These are phyloP conservation scores for Lachnum nothofagi DNA, from an alignment of 2,329 filamentous ascomycete genomes.

Conservation along the genomic window DNA sequence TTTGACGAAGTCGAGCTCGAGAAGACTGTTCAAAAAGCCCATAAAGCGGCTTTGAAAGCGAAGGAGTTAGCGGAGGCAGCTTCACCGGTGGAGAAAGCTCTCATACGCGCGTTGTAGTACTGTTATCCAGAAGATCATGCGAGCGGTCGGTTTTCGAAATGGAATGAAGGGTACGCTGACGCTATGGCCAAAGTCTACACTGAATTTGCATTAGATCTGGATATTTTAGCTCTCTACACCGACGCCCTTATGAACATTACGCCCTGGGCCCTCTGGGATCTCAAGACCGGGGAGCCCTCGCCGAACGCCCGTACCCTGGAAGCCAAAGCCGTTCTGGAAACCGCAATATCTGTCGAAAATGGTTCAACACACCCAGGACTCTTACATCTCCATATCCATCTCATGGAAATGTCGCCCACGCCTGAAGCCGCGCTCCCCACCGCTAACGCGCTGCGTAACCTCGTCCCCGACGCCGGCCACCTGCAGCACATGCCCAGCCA, in stretches of 20 bases:
- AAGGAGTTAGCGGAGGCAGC: slow-evolving; percentile 34
- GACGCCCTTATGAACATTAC: slow-evolving; percentile 63
- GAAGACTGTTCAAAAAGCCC: slow-evolving; percentile 44
- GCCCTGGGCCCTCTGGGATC: slow-evolving; percentile 61
- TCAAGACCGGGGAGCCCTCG: slow-evolving; percentile 52
- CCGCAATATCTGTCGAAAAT: slow-evolving; percentile 46
- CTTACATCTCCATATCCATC: slow-evolving; percentile 70
- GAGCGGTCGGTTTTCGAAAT: slow-evolving; percentile 45
- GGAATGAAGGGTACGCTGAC: slow-evolving; percentile 56
- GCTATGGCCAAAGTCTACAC: slow-evolving; percentile 55
- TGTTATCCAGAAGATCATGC: slow-evolving; percentile 55
- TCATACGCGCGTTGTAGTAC: slow-evolving; percentile 57
- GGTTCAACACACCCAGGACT: slow-evolving; percentile 60
- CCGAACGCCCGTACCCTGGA: slow-evolving; percentile 52
- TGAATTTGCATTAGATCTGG: slow-evolving; percentile 50
- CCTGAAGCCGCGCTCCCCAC: slow-evolving; percentile 59
- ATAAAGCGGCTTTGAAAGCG: slow-evolving; percentile 43
- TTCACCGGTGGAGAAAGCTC: slow-evolving; percentile 52
- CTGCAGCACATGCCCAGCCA: slow-evolving; percentile 74
- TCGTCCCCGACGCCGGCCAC: slow-evolving; percentile 67
- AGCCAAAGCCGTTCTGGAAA: slow-evolving; percentile 53
- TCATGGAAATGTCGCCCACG: slow-evolving; percentile 69
- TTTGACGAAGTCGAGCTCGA: slow-evolving; percentile 60
- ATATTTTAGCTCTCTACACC: slow-evolving; percentile 59
- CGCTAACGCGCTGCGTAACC: slow-evolving; percentile 56